Base-by-base conservation (phyloP, 169 alveolate genomes). In the Haemoproteus tartakovskyi region DNA sequence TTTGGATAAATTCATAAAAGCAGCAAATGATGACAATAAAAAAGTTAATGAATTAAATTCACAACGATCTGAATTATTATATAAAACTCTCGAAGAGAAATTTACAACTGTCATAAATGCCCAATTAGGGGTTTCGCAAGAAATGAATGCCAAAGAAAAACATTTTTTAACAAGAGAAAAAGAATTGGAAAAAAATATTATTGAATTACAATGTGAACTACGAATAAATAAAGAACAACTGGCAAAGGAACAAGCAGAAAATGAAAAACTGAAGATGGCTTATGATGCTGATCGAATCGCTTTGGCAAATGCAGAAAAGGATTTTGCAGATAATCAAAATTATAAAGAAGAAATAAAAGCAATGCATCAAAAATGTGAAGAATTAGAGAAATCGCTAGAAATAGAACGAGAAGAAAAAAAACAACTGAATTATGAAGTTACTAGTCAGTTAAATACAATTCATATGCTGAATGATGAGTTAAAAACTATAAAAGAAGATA, bases 111-210 rank as follows among this genome's bases (percentile, higher is more conserved):
- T 24, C 18, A 41, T 24, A 46, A 36, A 27, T 41, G 47, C 0
- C 82, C 82, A 2, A 16, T 52, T 1, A n/a, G 19, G 9, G 74
- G 56, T 11, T 67, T 52, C 30, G 14, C n/a, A n/a, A n/a, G n/a
- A n/a, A n/a, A n/a, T 67, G 11, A 67, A 46, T n/a, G 82, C 51
- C 27, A 70, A 67, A 36, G 56, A 67, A n/a, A 19, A 30, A 4
- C 51, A 40, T 8, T 41, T 38, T 46, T 6, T 67, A 21, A 45
- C 51, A 67, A 67, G 61, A 67, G 82, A 67, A 67, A 67, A 67
- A 52, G 6, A 43, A 36, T 41, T 67, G 33, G 56, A 54, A 45
- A 67, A 51, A 40, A 52, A 52, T 19, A 22, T 67, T 11, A 6
- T 33, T 27, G 38, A 40, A 19, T 24, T 67, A 12, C 14, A 67